phyloP scores from a whole-genome alignment of 2,329 filamentous ascomycete genomes.

The Shiraia bambusicola region DNA sequence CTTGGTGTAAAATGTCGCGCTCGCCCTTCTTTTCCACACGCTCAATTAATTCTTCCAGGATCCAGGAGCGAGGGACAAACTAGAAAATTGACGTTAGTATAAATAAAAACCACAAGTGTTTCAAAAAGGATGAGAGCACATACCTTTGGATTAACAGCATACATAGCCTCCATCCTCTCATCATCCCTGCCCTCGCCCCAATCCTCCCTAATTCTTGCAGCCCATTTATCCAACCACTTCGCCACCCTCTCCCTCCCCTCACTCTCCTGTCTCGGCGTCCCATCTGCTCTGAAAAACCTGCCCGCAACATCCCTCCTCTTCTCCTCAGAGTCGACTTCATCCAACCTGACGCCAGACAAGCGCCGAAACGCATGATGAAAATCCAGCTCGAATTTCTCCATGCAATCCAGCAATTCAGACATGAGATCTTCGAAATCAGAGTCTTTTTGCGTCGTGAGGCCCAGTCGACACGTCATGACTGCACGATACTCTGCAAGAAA shows the following conservation, averaged over 20 bases:
- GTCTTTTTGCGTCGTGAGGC: constrained; percentile 68
- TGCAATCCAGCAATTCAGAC: constrained; percentile 75
- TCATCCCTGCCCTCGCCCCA: constrained; percentile 65
- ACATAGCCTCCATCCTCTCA: constrained; percentile 73
- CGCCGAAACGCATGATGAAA: constrained; percentile 93
- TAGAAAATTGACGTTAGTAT: constrained; percentile 26
- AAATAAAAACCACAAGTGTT: neutral
- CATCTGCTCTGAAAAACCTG: constrained; percentile 77
- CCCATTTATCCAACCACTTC: constrained; percentile 82
- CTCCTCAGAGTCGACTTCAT: constrained; percentile 65
- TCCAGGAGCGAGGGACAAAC: constrained; percentile 87
- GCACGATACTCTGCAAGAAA: constrained; percentile 89
- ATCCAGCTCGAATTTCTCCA: constrained; percentile 82
- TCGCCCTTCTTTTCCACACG: constrained; percentile 84
- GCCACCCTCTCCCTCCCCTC: constrained; percentile 68
- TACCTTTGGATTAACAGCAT: constrained; percentile 70
- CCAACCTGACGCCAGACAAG: constrained; percentile 64
- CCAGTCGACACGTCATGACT: constrained; percentile 78
- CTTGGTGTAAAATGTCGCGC: constrained; percentile 70
- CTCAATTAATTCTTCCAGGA: constrained; percentile 89
- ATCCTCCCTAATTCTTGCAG: constrained; percentile 69
- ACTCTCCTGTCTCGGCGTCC: constrained; percentile 56
- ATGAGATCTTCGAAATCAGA: constrained; percentile 79
- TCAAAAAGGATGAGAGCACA: constrained; percentile 1
- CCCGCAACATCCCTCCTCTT: constrained; percentile 64